phyloP scores from a whole-genome alignment of 2,329 filamentous ascomycete species.

The Sporothrix sp. region DNA sequence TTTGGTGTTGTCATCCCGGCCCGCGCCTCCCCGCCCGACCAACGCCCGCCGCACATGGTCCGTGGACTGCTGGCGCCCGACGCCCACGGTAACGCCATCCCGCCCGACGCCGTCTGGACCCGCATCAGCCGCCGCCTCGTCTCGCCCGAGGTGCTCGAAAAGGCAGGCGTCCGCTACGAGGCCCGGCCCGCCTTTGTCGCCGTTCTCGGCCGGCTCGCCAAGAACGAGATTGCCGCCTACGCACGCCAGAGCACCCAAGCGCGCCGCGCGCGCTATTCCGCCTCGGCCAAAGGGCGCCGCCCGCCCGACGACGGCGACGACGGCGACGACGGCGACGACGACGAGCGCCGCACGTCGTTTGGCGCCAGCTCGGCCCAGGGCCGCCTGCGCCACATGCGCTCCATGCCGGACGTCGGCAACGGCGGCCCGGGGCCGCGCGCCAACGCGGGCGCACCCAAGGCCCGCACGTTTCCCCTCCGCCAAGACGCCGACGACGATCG shows the following conservation, averaged over 20 bases:
- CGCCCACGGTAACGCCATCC: conserved; percentile 46
- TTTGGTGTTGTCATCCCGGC: conserved; percentile 17
- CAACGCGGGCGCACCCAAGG: not conserved
- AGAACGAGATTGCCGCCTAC: conserved; percentile 42
- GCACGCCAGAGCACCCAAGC: conserved; percentile 40
- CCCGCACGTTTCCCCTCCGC: conserved; percentile 15
- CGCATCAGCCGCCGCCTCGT: conserved; percentile 45
- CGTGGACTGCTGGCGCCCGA: conserved; percentile 35
- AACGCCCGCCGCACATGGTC: conserved; percentile 16
- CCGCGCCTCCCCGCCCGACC: conserved; percentile 17
- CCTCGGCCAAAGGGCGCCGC: not conserved
- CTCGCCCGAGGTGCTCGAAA: conserved; percentile 47
- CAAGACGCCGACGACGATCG: conserved; percentile 13
- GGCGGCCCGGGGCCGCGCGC: not conserved
- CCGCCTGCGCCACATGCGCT: not conserved
- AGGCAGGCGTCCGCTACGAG: conserved; percentile 49
- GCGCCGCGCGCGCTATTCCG: conserved; percentile 24
- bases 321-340: not conserved
- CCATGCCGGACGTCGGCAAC: conserved; percentile 14
- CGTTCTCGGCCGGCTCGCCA: conserved; percentile 44
- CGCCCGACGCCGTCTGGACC: conserved; percentile 49
- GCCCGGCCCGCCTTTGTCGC: conserved; percentile 52
- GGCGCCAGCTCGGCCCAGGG: not conserved
- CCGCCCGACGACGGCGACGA: not conserved
- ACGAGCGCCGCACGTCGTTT: not conserved